These are phyloP conservation scores for Schwanniomyces pseudopolymorphus DNA, from an alignment of 805 yeast species.

Conservation along the genomic window DNA sequence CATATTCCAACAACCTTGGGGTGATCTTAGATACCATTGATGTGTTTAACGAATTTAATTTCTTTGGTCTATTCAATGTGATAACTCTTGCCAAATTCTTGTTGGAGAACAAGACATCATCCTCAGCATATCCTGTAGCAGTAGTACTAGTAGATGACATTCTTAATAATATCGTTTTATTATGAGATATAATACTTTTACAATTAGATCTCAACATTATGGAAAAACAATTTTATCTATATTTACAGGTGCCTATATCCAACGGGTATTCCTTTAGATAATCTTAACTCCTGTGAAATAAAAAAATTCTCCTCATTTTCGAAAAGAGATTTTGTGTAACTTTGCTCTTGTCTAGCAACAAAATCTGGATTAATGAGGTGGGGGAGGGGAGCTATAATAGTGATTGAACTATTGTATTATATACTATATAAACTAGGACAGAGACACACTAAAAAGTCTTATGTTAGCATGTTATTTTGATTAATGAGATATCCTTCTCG, in stretches of 20 bases:
- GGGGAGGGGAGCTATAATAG: background rate
- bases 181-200: background rate
- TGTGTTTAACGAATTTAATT: conserved; percentile 79
- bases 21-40: conserved; percentile 72
- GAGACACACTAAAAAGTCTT: background rate
- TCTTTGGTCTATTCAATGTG: conserved; percentile 74
- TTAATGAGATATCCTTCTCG: conserved; percentile 32
- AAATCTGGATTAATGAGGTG: too few relatives aligned
- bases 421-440: background rate
- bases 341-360: background rate
- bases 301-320: conserved; percentile 11
- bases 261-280: background rate
- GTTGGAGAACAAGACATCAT: conserved; percentile 64
- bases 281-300: conserved; percentile 5
- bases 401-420: background rate
- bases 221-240: background rate
- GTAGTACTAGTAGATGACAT: conserved; percentile 7
- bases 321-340: conserved; percentile 2
- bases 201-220: conserved; percentile 4
- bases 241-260: conserved; percentile 2
- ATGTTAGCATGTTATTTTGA: conserved; percentile 14
- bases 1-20: conserved; percentile 74
- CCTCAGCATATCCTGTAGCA: conserved; percentile 25
- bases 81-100: conserved; percentile 68
- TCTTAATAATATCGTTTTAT: conserved; percentile 2